Conservation (phyloP, 768 basidiomycete species). For the Austroboletus eburneus region DNA sequence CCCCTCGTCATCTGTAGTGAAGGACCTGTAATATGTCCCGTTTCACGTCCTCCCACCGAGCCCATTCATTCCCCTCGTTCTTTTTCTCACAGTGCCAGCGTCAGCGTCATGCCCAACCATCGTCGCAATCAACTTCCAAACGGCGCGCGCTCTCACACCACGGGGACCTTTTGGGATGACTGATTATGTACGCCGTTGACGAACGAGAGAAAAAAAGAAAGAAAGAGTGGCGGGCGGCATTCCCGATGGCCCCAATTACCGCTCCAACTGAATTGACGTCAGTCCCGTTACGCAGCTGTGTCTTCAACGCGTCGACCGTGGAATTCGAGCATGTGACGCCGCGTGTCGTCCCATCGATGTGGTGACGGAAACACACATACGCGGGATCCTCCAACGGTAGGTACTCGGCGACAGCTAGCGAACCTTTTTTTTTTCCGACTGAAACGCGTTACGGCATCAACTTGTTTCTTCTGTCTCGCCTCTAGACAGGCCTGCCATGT, state of each 20-base stretch:
- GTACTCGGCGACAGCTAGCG: too few relatives aligned
- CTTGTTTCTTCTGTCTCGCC: background rate
- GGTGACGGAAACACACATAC: too few relatives aligned
- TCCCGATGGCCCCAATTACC: background rate
- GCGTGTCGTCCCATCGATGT: background rate
- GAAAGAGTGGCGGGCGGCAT: too few relatives aligned
- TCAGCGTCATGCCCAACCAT: background rate
- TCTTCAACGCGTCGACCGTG: too few relatives aligned
- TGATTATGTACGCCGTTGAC: background rate
- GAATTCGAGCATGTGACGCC: background rate
- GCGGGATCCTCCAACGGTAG: too few relatives aligned
- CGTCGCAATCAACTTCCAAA: background rate
- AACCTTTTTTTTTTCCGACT: background rate
- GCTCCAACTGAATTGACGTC: too few relatives aligned
- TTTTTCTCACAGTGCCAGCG: background rate
- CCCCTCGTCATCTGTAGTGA: too few relatives aligned
- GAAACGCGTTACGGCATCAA: background rate
- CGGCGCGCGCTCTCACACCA: slow-evolving; percentile 23
- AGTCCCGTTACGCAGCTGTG: too few relatives aligned
- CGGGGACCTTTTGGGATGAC: slow-evolving; percentile 26
- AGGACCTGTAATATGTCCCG: too few relatives aligned
- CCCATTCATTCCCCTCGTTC: background rate
- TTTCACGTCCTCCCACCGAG: too few relatives aligned
- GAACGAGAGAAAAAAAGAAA: background rate
- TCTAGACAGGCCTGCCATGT: background rate